A percentile compares a stretch with the other conserved stretches of the same genome.
These are phyloP conservation scores for Talaromyces sp. DNA, from an alignment of 2,329 filamentous ascomycete species.

Conservation along the genomic window DNA sequence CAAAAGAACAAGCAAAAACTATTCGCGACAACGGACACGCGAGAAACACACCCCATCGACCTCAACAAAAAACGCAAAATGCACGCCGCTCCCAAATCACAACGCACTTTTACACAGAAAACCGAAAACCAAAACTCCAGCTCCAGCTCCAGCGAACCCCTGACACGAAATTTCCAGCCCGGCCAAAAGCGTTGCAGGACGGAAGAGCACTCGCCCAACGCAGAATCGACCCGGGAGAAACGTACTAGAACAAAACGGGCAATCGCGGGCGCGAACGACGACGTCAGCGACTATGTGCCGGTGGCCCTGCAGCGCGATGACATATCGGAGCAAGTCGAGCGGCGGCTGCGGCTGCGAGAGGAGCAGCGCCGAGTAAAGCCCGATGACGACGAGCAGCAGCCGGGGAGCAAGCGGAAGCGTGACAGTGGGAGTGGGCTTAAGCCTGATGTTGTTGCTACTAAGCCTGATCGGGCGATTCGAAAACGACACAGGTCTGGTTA, in stretches of 20 bases:
- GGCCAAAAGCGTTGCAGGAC: not conserved
- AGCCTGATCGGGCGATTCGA: not conserved
- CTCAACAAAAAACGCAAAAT: not conserved
- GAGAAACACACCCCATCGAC: not conserved
- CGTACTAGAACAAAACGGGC: slow-evolving; percentile 19
- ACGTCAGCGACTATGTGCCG: slow-evolving; percentile 19
- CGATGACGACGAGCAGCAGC: slow-evolving; percentile 10
- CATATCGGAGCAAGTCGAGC: slow-evolving; percentile 42
- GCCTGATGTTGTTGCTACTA: not conserved
- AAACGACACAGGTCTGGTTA: not conserved
- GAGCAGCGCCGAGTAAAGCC: slow-evolving; percentile 26
- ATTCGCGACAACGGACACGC: not conserved
- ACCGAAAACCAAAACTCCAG: not conserved
- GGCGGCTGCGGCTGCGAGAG: slow-evolving; percentile 39
- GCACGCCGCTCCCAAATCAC: not conserved
- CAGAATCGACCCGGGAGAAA: slow-evolving; percentile 3
- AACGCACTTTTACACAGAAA: not conserved
- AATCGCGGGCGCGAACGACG: slow-evolving; percentile 18
- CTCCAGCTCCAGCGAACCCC: not conserved
- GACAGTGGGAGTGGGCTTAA: slow-evolving; percentile 21
- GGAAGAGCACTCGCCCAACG: not conserved
- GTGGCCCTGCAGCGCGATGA: slow-evolving; percentile 36
- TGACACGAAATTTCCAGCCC: not conserved
- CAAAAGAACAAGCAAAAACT: not conserved
- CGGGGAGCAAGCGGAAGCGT: slow-evolving; percentile 38